Conservation (phyloP, 306 rosid species). For the Dalbergia cultrata region DNA sequence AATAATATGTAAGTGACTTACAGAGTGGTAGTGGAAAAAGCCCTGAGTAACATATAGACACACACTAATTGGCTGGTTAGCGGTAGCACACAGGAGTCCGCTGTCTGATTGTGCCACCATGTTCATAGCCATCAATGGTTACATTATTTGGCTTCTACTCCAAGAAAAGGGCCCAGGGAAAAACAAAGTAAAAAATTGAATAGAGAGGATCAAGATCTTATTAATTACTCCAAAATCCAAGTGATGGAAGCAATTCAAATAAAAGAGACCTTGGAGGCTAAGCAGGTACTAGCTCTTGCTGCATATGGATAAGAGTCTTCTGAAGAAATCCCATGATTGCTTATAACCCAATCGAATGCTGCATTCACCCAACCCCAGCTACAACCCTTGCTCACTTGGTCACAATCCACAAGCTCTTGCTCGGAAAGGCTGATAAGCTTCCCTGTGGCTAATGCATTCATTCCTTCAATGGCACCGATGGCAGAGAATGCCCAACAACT, state of each 20-base stretch:
- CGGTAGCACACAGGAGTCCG: conserved; percentile 54
- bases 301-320: conserved; percentile 19
- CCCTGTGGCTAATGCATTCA: conserved; percentile 32
- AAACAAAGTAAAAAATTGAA: no score
- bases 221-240: no score
- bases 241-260: no score
- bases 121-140: no score
- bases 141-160: no score
- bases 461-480: conserved; percentile 22
- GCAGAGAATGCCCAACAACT: conserved; percentile 44
- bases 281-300: background rate
- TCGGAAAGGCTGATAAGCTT: background rate
- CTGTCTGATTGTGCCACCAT: no score
- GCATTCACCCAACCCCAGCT: background rate
- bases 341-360: no score
- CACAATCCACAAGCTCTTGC: conserved; percentile 49
- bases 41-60: conserved; percentile 42
- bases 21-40: conserved; percentile 49
- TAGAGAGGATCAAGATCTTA: no score
- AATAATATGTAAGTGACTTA: background rate
- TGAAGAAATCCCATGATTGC: background rate
- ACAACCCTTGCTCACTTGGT: background rate
- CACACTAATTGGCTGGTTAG: conserved; percentile 61
- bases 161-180: no score
- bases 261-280: no score